Base-by-base conservation (phyloP, 352 stramenopile genomes). In the Globisporangium iwayamae region DNA sequence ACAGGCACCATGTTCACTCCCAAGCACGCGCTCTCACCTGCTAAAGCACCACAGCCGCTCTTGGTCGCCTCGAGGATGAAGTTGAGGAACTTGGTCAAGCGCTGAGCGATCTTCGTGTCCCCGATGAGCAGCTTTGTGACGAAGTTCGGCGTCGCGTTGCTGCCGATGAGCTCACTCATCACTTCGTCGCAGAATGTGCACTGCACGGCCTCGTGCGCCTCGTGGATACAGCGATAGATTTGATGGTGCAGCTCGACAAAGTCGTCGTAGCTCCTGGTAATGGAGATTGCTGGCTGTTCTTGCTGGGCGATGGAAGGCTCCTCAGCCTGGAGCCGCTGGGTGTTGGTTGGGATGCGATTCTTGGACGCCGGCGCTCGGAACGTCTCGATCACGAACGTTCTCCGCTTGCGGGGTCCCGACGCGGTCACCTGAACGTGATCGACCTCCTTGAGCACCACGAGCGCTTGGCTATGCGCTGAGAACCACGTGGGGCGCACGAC, bases 341-440 rank as follows among this genome's bases (percentile, higher is more conserved):
- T 10, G 28, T 56, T 56, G 50, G 28, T 56, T 3, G 50, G 50
- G 28, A 56, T 56, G 50, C 50, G 50, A 28, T 56, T 56, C 50
- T 41, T 56, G 50, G 50, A 56, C 28, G 28, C 16, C 5, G 41
- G 41, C 8, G 50, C 14, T 38, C 50, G 50, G 13, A 25, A 56
- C 28, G 14, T 11, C 50, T 56, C 50, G 16, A 56, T n/a, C 14
- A 20, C 13, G 50, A 41, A 56, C 28, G 28, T 16, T 9, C 20
- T 53, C 10, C 45, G 45, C 30, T 39, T n/a, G 16, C 16, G 41
- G 13, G 28, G 16, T 22, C 28, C 34, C 39, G 28, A 28, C 2
- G 28, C 9, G 2, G 14, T 20, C 28, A 56, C 22, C 3, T 53
- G 25, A 16, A 56, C 13, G 28, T 14, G 28, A n/a, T 56, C 25